Evolutionary conservation across 495 filamentous ascomycete genomes (phyloP), one percentile per base, ranked within the genome.

Genomic region (Xylaria castorea): DNA sequence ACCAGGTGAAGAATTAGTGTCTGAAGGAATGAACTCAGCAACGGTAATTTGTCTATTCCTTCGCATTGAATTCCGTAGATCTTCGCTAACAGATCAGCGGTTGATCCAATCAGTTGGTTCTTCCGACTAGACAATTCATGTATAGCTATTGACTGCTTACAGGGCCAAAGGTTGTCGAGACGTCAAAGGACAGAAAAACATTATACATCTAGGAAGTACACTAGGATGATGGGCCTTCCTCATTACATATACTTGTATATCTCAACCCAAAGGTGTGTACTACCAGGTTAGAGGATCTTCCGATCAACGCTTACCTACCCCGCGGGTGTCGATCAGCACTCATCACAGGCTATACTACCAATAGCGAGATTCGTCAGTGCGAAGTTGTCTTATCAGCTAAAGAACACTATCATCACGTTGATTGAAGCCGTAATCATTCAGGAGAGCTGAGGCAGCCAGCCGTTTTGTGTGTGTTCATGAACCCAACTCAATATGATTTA

Each of bases 281-380:
- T 62, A 20, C 16, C 44, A 46, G 61, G 61, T 18, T 44, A 18
- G 2, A 48, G 63, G 40, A 64, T 46, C 63, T n/a, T 38, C 64
- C 12, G 38, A 27, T 46, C 30, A 40, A 8, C 32, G 42, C 1
- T 46, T 68, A 68, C 66, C 66, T 68, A 68, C 66, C 66, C 66
- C 66, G 50, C 66, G 6, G 25, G n/a, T 68, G 66, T 57, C 50
- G 66, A 68, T 68, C 66, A 57, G 50, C 65, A 44, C 38, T 44
- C 11, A 40, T 9, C 34, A 61, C 58, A 36, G 34, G 32, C 30
- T 25, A 38, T 38, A 61, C 32, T 40, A 61, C 18, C 38, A 42
- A 64, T 5, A 36, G 38, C 20, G 14, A 61, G 58, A 57, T 57
- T 57, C 30, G 5, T 57, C 53, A 57, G 32, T 57, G 1, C 6